A percentile compares a stretch with the other conserved stretches of the same genome.
phyloP scores from a whole-genome alignment of 2,329 filamentous ascomycete genomes.

The Beauveria rudraprayagi region DNA sequence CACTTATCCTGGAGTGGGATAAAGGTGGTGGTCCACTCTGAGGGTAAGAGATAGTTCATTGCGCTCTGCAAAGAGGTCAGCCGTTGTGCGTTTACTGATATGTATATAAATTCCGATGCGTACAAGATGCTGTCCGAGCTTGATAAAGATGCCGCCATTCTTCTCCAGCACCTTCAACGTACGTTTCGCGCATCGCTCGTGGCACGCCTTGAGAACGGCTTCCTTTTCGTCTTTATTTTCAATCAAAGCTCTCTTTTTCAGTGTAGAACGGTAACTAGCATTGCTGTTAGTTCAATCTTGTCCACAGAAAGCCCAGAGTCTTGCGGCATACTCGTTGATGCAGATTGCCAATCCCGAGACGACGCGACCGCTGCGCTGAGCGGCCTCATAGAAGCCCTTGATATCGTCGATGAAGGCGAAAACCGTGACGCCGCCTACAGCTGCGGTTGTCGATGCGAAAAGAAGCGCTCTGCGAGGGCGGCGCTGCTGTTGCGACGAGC shows the following conservation, averaged over 20 bases:
- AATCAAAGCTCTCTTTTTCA: conserved; percentile 59
- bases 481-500: conserved; percentile 17
- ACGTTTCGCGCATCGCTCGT: conserved; percentile 84
- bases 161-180: conserved; percentile 83
- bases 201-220: conserved; percentile 70
- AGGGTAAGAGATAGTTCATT: conserved; percentile 87
- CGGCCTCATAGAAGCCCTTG: conserved; percentile 66
- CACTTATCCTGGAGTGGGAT: conserved; percentile 94
- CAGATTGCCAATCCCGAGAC: conserved; percentile 65
- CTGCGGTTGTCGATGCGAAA: conserved; percentile 44
- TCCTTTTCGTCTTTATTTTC: conserved; percentile 57
- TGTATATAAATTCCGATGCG: conserved; percentile 10
- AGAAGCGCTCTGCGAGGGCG: conserved; percentile 30
- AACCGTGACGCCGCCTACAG: conserved; percentile 38
- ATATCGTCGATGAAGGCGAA: conserved; percentile 59
- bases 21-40: conserved; percentile 92
- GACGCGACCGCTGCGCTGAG: conserved; percentile 72
- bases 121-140: conserved; percentile 87
- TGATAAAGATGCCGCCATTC: conserved; percentile 98
- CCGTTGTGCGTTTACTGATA: neutral
- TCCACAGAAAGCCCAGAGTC: neutral
- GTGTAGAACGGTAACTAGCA: conserved; percentile 72
- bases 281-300: neutral
- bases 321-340: conserved; percentile 68
- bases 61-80: conserved; percentile 55